Evolutionary conservation across 306 rosid genomes (phyloP), one percentile per base, ranked within the genome.

Genomic region (Cercis canadensis): DNA sequence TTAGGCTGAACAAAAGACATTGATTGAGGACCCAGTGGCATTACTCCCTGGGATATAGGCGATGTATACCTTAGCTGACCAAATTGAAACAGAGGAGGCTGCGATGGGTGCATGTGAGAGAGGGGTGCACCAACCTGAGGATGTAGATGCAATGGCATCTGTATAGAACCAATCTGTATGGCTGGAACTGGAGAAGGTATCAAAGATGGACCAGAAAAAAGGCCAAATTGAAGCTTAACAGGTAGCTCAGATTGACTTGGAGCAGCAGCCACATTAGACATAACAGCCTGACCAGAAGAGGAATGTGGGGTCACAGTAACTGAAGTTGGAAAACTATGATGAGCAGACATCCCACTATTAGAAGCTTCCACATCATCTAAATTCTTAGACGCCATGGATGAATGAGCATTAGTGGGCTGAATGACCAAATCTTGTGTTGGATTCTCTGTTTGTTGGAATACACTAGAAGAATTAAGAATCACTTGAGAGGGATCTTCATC

Each of bases 141-240:
- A 82, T 89, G 97, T 78, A 94, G 72, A 83, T 87, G 97, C 74
- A 94, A 84, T 73, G 98, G 98, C 98, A 94, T 94, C 89, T 90
- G 98, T 79, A 94, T 94, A 76, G 97, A 90, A 61, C 98, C 98
- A 65, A 94, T 94, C 73, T 94, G 98, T 64, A 94, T 94, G 51
- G 98, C 94, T 53, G 98, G 94, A 37, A 94, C 86, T 0, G 97
- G 98, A 56, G 98, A 90, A 39, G 97, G 97, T 77, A 94, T 94
- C 83, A 94, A 70, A 62, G 98, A 90, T 24, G 98, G 98, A 73
- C 98, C 94, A 21, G 98, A 88, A 81, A 94, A 94, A 69, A 94
- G 87, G 75, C 98, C 98, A 81, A 94, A 94, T 75, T 93, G 98
- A 78, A 93, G 98, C 81, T 90, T 90, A 57, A 89, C 78, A 44